Conservation (phyloP, 1,284 basidiomycete genomes). For the Ceratobasidium sp. region DNA sequence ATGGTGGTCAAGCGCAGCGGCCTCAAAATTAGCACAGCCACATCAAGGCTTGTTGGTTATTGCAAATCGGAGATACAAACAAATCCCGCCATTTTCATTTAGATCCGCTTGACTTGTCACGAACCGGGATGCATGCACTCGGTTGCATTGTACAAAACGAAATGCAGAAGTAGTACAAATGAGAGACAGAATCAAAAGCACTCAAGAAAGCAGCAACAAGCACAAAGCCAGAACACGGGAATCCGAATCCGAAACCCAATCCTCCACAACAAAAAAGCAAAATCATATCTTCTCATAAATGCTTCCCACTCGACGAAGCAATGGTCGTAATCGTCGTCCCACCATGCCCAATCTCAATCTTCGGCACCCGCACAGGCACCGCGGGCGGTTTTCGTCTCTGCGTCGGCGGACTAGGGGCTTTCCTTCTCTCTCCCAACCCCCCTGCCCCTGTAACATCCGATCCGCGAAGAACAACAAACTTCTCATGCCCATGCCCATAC, state of each 20-base stretch:
- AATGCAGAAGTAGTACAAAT: neutral
- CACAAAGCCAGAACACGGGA: no score
- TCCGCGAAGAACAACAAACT: no score
- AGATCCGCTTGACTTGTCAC: neutral
- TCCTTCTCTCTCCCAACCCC: neutral
- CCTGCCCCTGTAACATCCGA: no score
- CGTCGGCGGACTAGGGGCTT: conserved; percentile 67
- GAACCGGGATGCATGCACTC: neutral
- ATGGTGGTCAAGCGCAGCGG: neutral
- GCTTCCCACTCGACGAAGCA: conserved; percentile 54
- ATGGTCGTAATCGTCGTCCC: conserved; percentile 70
- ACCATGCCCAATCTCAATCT: conserved; percentile 56
- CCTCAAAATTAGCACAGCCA: conserved; percentile 9
- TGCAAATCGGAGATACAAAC: neutral
- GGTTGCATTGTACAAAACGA: neutral
- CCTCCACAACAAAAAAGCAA: neutral
- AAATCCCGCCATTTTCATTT: neutral
- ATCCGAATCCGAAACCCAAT: neutral
- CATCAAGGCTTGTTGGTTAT: neutral
- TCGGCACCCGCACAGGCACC: conserved; percentile 61
- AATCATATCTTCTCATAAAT: conserved; percentile 6
- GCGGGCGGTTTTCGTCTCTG: conserved; percentile 74
- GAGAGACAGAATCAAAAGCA: no score
- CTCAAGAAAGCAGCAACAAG: no score
- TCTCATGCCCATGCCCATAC: no score